A percentile compares a stretch with the other conserved stretches of the same genome.
Conservation (phyloP, 225 moss, liverwort and hornwort species). For the Ulota crispa region DNA sequence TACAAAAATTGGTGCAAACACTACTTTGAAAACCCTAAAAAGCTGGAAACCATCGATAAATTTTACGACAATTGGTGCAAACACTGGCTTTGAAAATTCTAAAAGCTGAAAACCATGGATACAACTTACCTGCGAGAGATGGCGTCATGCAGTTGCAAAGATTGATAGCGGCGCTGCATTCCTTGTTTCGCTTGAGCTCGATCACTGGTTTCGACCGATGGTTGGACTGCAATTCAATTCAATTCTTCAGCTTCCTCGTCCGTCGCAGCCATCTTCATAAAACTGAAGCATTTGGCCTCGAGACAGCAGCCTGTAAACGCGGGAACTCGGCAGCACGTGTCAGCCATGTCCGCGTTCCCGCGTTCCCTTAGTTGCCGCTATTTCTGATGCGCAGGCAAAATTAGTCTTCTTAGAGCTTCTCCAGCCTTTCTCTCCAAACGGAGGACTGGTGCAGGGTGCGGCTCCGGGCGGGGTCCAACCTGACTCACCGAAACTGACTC, state of each 20-base stretch:
- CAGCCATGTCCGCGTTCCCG: background rate
- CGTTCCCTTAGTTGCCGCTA: too few species aligned
- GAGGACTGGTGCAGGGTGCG: too few species aligned
- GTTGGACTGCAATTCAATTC: background rate
- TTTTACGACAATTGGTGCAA: background rate
- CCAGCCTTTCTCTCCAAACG: too few species aligned
- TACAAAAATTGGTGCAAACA: background rate
- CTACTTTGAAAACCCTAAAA: background rate
- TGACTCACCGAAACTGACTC: too few species aligned
- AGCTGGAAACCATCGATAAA: background rate
- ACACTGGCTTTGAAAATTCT: background rate
- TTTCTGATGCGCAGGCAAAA: too few species aligned
- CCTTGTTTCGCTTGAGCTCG: background rate
- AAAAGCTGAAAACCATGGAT: background rate
- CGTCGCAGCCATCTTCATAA: background rate
- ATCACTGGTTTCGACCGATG: background rate
- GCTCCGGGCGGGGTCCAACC: too few species aligned
- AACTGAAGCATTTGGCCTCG: background rate
- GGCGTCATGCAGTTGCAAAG: slow-evolving; percentile 48
- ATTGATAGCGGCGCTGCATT: slow-evolving; percentile 59
- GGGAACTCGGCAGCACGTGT: background rate
- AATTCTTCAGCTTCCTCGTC: background rate
- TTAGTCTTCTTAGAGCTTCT: too few species aligned
- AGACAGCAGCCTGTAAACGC: background rate
- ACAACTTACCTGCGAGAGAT: slow-evolving; percentile 51